Conservation (phyloP, 345 rosid genomes). For the Lagerstroemia speciosa region DNA sequence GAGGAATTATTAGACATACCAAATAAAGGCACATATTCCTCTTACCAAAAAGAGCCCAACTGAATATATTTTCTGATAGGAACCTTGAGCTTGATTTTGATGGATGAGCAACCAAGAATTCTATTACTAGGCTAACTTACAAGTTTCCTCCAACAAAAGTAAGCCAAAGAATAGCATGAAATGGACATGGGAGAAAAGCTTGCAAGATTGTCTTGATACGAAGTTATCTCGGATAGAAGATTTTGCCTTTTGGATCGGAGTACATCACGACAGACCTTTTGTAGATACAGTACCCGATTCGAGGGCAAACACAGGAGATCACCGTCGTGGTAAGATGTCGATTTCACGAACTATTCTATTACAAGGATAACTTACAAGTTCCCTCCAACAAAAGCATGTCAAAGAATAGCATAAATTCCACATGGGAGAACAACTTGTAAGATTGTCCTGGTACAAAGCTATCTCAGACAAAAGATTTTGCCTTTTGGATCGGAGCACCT, state of each 20-base stretch:
- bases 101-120: background rate
- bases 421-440: background rate
- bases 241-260: too few relatives aligned
- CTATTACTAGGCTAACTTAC: background rate
- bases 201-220: too few relatives aligned
- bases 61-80: background rate
- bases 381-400: too few relatives aligned
- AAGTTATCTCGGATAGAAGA: too few relatives aligned
- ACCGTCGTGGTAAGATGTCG: too few relatives aligned
- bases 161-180: too few relatives aligned
- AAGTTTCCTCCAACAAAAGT: background rate
- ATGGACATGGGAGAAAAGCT: too few relatives aligned
- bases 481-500: too few relatives aligned
- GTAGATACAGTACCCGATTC: too few relatives aligned
- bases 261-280: too few relatives aligned
- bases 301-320: too few relatives aligned
- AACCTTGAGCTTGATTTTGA: background rate
- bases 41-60: background rate
- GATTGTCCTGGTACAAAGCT: background rate
- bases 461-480: too few relatives aligned
- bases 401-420: background rate
- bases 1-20: background rate
- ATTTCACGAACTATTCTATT: background rate
- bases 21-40: background rate
- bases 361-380: background rate